Conservation (phyloP, 2,329 filamentous ascomycete genomes). For the Colletotrichum magnum region DNA sequence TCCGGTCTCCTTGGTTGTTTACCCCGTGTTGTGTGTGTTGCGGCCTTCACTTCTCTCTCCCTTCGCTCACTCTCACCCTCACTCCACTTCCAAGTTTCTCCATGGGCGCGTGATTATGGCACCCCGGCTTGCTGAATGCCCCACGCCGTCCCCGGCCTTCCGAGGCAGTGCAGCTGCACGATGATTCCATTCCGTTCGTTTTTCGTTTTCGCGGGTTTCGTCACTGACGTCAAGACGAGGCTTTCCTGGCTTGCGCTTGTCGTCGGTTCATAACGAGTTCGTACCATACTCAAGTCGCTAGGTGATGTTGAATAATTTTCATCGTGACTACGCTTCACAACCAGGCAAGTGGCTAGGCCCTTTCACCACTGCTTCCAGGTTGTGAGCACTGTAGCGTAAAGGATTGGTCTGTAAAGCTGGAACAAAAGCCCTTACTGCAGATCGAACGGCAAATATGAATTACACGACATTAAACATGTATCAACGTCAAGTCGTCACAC, state of each 20-base stretch:
- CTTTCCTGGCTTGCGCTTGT: background rate
- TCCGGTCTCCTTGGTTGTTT: slow-evolving; percentile 5
- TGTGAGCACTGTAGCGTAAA: too few relatives aligned
- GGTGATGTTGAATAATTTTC: too few relatives aligned
- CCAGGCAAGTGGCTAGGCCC: too few relatives aligned
- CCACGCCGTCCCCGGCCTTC: background rate
- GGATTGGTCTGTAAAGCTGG: too few relatives aligned
- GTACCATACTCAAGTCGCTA: too few relatives aligned
- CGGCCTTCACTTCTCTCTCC: background rate
- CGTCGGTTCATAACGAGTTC: too few relatives aligned
- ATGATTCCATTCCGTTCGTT: background rate
- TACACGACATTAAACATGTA: slow-evolving; percentile 17
- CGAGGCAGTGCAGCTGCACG: background rate
- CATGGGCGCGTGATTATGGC: slow-evolving; percentile 13
- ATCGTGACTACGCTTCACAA: too few relatives aligned
- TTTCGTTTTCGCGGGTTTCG: background rate
- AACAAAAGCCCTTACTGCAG: background rate
- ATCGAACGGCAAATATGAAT: background rate
- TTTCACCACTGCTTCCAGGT: too few relatives aligned
- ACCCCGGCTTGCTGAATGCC: background rate
- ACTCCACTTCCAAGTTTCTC: slow-evolving; percentile 23
- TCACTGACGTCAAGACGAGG: background rate
- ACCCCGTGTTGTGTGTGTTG: background rate
- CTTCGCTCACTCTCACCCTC: background rate
- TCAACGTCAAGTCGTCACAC: slow-evolving; percentile 10